Base-by-base conservation (phyloP, 1,139 yeast species). In the Candida sp. region DNA sequence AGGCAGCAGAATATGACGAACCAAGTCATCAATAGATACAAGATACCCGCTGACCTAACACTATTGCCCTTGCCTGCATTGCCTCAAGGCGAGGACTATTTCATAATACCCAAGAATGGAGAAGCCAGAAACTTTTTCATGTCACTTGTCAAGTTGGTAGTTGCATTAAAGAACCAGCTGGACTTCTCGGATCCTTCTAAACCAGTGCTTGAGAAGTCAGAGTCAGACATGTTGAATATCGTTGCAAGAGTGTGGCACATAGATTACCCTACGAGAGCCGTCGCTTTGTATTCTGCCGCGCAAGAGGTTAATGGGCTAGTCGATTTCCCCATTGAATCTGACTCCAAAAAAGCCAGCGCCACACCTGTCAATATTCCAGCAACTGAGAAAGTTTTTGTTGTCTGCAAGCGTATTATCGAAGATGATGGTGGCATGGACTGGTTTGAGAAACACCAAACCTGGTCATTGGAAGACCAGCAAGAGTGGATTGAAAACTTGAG, bases 161-260 rank as follows among this genome's bases (percentile, higher is more conserved):
- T 48, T 40, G 67, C 58, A 54, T 61, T 56, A 11, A 70, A 68
- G 33, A 51, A 54, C 7, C 48, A 56, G 26, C 22, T 30, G 31
- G 49, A 54, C 7, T 44, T 46, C 35, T 34, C 47, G 6, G 51
- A 49, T 30, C 44, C 53, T 4, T 56, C 57, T n/a, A 58, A 58
- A n/a, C 68, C 71, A 8, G 60, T 70, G 32, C 67, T 71, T 45
- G 70, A 69, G 44, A 77, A 82, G 62, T 67, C 73, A 28, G 72
- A 80, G 3, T 59, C 65, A 28, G 77, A 70, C 49, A 67, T 85
- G 26, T 62, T 84, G 9, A 68, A 65, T 7, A 68, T 75, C 22
- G 81, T 84, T 51, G 73, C 85, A 5, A 75, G 72, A 45, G 72
- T 83, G 11, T 89, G 96, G 96, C 70, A 89, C 54, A 66, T 88